Evolutionary conservation across 441 rosid species (phyloP).

Genomic region (Macaranga tanarius): DNA sequence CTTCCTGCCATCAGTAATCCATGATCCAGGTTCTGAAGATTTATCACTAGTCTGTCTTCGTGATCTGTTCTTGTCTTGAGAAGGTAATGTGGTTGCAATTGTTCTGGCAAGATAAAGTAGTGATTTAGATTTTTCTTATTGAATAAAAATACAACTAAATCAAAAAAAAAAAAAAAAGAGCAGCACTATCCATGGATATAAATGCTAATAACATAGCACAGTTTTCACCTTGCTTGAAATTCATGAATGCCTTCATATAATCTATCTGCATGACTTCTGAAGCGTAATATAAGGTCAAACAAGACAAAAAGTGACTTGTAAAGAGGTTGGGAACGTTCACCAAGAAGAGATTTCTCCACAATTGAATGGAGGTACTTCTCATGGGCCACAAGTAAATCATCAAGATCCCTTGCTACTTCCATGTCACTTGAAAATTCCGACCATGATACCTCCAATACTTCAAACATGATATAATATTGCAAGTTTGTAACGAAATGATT

Average conservation of each 20-base stretch:
- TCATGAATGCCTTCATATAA: slow-evolving; percentile 82
- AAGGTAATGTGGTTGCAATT: slow-evolving; percentile 48
- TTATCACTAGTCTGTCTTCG: slow-evolving; percentile 39
- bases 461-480: slow-evolving; percentile 96
- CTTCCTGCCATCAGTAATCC: slow-evolving; percentile 81
- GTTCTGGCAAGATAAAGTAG: slow-evolving; percentile 38
- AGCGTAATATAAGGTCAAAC: slow-evolving; percentile 81
- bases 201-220: not conserved
- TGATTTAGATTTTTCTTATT: not conserved
- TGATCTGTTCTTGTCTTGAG: slow-evolving; percentile 41
- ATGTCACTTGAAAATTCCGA: slow-evolving; percentile 76
- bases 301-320: slow-evolving; percentile 70
- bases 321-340: slow-evolving; percentile 80
- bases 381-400: slow-evolving; percentile 90
- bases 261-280: slow-evolving; percentile 84
- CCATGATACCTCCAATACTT: slow-evolving; percentile 96
- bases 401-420: slow-evolving; percentile 91
- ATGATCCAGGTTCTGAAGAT: slow-evolving; percentile 52
- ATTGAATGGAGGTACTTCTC: slow-evolving; percentile 84
- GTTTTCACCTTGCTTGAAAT: slow-evolving; percentile 68
- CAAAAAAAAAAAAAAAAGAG: not conserved
- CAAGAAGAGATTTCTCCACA: slow-evolving; percentile 83
- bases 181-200: not conserved
- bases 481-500: slow-evolving; percentile 90
- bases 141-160: not conserved